phyloP scores from a whole-genome alignment of 1,284 basidiomycete genomes.

The Erythrobasidium hasegawianum region DNA sequence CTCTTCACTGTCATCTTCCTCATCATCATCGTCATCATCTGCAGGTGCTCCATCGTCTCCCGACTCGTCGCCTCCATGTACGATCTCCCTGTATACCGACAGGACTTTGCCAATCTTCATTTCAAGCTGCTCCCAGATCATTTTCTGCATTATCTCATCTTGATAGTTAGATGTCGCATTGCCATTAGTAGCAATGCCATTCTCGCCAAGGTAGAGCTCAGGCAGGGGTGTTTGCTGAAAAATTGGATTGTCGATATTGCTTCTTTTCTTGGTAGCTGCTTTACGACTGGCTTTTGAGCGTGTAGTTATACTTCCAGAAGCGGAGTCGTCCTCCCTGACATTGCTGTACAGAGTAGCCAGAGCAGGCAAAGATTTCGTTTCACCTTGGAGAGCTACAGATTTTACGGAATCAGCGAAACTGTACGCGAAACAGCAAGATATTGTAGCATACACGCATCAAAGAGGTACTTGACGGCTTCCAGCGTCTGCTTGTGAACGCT shows the following conservation, averaged over 20 bases:
- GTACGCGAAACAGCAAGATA: too few species aligned
- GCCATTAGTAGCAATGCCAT: constrained; percentile 43
- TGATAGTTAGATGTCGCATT: constrained; percentile 54
- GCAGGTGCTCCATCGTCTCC: constrained; percentile 50
- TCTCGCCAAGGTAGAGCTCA: constrained; percentile 42
- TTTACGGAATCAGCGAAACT: neutral
- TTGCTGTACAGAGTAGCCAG: constrained; percentile 8
- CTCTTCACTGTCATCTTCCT: constrained; percentile 43
- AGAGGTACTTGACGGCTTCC: constrained; percentile 23
- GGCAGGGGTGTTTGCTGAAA: constrained; percentile 45
- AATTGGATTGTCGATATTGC: constrained; percentile 12
- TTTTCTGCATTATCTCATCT: constrained; percentile 57
- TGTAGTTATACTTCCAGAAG: constrained; percentile 18
- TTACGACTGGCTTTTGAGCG: constrained; percentile 10
- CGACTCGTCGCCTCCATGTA: constrained; percentile 46
- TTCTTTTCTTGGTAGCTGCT: constrained; percentile 16
- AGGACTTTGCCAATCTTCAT: constrained; percentile 59
- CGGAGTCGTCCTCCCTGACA: constrained; percentile 4
- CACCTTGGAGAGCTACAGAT: constrained; percentile 17
- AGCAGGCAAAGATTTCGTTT: constrained; percentile 6
- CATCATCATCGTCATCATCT: constrained; percentile 55
- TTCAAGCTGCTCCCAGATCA: constrained; percentile 91
- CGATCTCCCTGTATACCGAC: constrained; percentile 27
- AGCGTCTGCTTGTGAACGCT: constrained; percentile 15
- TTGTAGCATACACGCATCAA: constrained; percentile 17